These are phyloP conservation scores for Coemansia pectinata DNA, from an alignment of 192 early-diverging fungal species.

Conservation along the genomic window DNA sequence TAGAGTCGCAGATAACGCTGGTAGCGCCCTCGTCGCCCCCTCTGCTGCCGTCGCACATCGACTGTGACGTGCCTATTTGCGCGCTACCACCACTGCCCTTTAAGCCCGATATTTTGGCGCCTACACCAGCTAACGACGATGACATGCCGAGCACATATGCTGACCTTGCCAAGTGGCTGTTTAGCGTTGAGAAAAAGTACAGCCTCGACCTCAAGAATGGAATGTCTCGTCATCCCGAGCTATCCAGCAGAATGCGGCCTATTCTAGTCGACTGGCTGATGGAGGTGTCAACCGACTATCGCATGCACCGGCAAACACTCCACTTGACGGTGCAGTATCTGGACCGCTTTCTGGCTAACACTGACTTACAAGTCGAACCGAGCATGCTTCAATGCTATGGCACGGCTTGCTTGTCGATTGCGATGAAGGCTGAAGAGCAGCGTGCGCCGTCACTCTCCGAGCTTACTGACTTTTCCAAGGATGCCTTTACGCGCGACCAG, in stretches of 20 bases:
- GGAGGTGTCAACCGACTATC: constrained; percentile 56
- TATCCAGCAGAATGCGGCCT: constrained; percentile 55
- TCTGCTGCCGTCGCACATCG: constrained; percentile 1
- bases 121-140: not conserved
- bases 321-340: constrained; percentile 52
- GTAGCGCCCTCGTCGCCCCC: constrained; percentile 43
- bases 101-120: not conserved
- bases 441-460: constrained; percentile 45
- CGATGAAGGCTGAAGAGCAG: constrained; percentile 57
- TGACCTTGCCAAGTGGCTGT: constrained; percentile 23
- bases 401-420: constrained; percentile 55
- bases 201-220: constrained; percentile 22
- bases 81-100: constrained; percentile 6
- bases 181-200: constrained; percentile 32
- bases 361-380: constrained; percentile 25
- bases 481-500: constrained; percentile 49
- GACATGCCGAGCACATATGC: constrained; percentile 21
- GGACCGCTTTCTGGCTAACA: constrained; percentile 47
- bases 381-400: constrained; percentile 56
- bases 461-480: constrained; percentile 51
- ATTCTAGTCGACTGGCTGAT: constrained; percentile 60
- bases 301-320: constrained; percentile 54
- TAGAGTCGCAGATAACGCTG: constrained; percentile 48
- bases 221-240: constrained; percentile 46
- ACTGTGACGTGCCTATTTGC: constrained; percentile 16